Evolutionary conservation across 164 flowering plant genomes (phyloP), one percentile per base, ranked within the genome.

Genomic region (Vitis riparia): DNA sequence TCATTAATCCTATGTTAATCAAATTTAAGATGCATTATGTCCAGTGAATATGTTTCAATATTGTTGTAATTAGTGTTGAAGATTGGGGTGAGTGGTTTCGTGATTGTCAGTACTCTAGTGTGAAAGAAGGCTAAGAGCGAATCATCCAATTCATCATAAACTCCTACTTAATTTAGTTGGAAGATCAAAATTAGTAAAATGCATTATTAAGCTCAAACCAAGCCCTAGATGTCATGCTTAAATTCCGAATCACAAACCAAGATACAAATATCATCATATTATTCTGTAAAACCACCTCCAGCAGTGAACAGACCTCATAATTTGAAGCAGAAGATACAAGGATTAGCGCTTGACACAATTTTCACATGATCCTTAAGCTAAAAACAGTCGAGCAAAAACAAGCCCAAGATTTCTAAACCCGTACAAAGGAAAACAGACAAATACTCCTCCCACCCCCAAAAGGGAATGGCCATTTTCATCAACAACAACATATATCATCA

Each of bases 91-190:
- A 19, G 23, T 19, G 1, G 1, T 19, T 5, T 14, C 55, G 0
- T 53, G 9, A 13, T 11, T 5, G 3, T 53, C 55, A 23, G 27
- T 13, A 4, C n/a, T 5, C n/a, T 13, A n/a, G n/a, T 5, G n/a
- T 53, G 56, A 53, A 53, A 53, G 44, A 59, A 27, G 30, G 30
- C 62, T 29, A 15, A 11, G 30, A 30, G 32, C 23, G 23, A 16
- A 61, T 69, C 51, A 61, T 52, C 48, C 58, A 9, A 9, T 71
- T 49, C 63, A 71, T 32, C 68, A 19, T 12, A 37, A 48, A 47
- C 16, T 52, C 27, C 53, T 30, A 29, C 14, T 50, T 19, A 52
- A 17, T 37, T 44, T 13, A 44, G 29, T 44, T 8, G 49, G 8
- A 47, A 17, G 48, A 14, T 8, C 16, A 13, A 44, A 64, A 30